A percentile compares a stretch with the other conserved stretches of the same genome.
Evolutionary conservation across 352 stramenopile genomes (phyloP).

Genomic region (Phytophthora macrochlamydospora): DNA sequence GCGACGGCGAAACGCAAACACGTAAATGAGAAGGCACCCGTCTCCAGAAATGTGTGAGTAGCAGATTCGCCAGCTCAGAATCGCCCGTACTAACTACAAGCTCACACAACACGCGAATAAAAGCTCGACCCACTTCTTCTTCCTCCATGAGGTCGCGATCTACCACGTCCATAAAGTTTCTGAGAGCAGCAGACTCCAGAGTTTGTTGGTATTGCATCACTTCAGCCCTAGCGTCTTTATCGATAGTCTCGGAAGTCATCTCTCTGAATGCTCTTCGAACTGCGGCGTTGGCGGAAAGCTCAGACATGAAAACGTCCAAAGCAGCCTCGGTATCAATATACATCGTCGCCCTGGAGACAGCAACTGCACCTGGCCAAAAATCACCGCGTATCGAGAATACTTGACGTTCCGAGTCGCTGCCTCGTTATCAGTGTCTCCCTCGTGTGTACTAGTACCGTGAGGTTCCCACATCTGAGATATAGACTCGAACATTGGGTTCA

Average conservation of each 20-base stretch:
- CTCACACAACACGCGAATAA: background rate
- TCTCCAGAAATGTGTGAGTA: slow-evolving; percentile 14
- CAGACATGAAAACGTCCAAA: no score
- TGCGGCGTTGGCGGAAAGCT: no score
- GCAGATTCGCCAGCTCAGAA: slow-evolving; percentile 7
- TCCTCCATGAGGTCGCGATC: background rate
- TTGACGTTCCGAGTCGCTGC: slow-evolving; percentile 16
- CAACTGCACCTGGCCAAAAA: slow-evolving; percentile 7
- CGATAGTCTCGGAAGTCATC: background rate
- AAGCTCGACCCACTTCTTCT: background rate
- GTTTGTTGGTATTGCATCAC: background rate
- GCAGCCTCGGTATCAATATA: no score
- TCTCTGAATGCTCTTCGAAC: no score
- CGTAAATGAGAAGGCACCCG: background rate
- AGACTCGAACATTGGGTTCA: slow-evolving; percentile 24
- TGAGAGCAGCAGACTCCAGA: background rate
- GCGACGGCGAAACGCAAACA: background rate
- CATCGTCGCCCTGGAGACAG: background rate
- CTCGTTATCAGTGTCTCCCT: slow-evolving; percentile 28
- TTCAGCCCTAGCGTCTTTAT: background rate
- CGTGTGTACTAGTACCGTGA: slow-evolving; percentile 12
- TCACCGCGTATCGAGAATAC: slow-evolving; percentile 22
- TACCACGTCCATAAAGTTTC: background rate
- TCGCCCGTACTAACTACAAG: slow-evolving; percentile 12
- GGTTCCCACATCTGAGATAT: slow-evolving; percentile 18